These are phyloP conservation scores for Phytophthora capsici DNA, from an alignment of 352 stramenopile genomes.

Conservation along the genomic window DNA sequence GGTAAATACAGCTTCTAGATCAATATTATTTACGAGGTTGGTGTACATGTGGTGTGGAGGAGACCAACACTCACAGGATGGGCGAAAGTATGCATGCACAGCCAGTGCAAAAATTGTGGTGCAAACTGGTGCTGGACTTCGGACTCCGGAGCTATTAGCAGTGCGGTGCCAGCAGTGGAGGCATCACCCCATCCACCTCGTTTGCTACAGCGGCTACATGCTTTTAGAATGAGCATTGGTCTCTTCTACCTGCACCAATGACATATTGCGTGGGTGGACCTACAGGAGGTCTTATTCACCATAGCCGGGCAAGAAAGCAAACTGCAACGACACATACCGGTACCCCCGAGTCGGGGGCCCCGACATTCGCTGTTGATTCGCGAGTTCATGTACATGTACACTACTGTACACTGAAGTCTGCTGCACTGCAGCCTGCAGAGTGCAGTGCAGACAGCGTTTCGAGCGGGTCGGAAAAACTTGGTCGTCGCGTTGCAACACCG, in stretches of 20 bases:
- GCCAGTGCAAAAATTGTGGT: slow-evolving; percentile 13
- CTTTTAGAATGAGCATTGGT: neutral
- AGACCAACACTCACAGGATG: too few species aligned
- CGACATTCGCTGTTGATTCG: too few species aligned
- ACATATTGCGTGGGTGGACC: slow-evolving; percentile 5
- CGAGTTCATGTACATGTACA: too few species aligned
- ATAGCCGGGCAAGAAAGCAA: slow-evolving; percentile 2
- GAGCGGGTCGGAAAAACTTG: slow-evolving; percentile 12
- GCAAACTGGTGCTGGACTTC: neutral
- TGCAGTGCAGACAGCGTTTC: slow-evolving; percentile 1
- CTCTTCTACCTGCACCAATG: neutral
- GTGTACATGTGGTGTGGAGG: too few species aligned
- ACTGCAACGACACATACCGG: slow-evolving; percentile 3
- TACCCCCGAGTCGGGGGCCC: too few species aligned
- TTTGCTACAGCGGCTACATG: neutral
- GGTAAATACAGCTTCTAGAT: too few species aligned
- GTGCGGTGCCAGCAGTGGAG: slow-evolving; percentile 16
- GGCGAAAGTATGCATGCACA: slow-evolving; percentile 7
- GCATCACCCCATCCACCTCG: neutral
- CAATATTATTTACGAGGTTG: too few species aligned
- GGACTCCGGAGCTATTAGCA: neutral
- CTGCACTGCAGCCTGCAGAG: too few species aligned
- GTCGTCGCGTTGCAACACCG: slow-evolving; percentile 24
- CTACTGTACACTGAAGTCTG: too few species aligned
- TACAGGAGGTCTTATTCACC: slow-evolving; percentile 9